Evolutionary conservation across 768 basidiomycete genomes (phyloP).

Genomic region (Calocybe indica): DNA sequence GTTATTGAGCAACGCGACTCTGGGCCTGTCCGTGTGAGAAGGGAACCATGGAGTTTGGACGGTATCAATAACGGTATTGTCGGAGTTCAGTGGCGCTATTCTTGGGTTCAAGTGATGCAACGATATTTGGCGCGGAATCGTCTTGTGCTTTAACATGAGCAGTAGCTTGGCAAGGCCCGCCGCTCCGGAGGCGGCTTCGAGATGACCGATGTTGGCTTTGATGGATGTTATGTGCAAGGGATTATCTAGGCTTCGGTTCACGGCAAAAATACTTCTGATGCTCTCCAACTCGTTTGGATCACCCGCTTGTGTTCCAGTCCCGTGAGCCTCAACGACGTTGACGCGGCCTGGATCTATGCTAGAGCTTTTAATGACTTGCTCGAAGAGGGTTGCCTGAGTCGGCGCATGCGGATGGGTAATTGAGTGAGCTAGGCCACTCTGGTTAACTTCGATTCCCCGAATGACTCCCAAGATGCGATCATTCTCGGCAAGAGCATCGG

Average conservation of each 20-base stretch:
- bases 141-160: constrained; percentile 53
- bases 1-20: constrained; percentile 63
- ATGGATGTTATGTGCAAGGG: constrained; percentile 63
- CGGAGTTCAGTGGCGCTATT: constrained; percentile 40
- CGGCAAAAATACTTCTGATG: constrained; percentile 48
- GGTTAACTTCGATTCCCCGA: constrained; percentile 65
- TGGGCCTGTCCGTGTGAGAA: constrained; percentile 23
- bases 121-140: constrained; percentile 59
- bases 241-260: constrained; percentile 32
- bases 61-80: constrained; percentile 45
- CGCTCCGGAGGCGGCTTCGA: constrained; percentile 71
- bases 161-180: constrained; percentile 67
- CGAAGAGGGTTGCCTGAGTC: constrained; percentile 55
- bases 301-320: constrained; percentile 68
- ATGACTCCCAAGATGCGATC: constrained; percentile 68
- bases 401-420: constrained; percentile 69
- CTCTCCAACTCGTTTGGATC: constrained; percentile 63
- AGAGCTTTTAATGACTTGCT: constrained; percentile 36
- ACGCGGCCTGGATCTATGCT: constrained; percentile 40
- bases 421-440: constrained; percentile 57
- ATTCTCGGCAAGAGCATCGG: constrained; percentile 59
- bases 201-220: constrained; percentile 71
- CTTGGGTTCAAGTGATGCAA: constrained; percentile 49
- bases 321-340: constrained; percentile 69
- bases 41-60: constrained; percentile 34